Conservation (phyloP, 176 grass and related monocot species). For the Oryza rufipogon region DNA sequence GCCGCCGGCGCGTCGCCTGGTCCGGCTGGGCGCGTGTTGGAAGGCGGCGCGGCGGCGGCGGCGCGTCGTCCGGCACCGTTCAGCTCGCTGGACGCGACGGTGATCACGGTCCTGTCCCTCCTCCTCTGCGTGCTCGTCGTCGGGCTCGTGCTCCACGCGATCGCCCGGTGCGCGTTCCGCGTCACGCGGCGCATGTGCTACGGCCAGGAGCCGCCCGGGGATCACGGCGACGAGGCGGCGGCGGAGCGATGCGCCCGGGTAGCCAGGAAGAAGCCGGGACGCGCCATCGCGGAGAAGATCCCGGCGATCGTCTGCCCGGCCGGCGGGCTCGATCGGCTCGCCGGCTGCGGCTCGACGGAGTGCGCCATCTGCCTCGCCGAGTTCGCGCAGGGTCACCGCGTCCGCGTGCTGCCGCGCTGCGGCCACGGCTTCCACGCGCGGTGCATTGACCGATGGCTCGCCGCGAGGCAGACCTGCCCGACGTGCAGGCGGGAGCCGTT, state of each 20-base stretch:
- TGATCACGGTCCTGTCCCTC: constrained; percentile 66
- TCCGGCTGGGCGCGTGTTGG: background rate
- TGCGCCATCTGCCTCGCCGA: constrained; percentile 94
- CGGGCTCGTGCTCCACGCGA: constrained; percentile 46
- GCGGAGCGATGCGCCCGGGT: background rate
- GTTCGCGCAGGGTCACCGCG: constrained; percentile 70
- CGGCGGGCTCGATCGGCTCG: constrained; percentile 29
- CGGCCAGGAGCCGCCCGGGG: constrained; percentile 25
- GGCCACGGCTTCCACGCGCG: constrained; percentile 83
- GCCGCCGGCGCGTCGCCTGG: constrained; percentile 1
- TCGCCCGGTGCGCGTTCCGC: constrained; percentile 60
- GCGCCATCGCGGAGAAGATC: constrained; percentile 18
- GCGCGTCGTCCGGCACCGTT: constrained; percentile 26
- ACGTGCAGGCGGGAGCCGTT: constrained; percentile 81
- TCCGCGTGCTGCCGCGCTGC: constrained; percentile 77
- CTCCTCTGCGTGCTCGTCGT: constrained; percentile 64
- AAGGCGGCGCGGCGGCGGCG: background rate
- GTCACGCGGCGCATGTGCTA: constrained; percentile 53
- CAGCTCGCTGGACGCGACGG: constrained; percentile 55
- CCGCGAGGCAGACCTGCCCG: constrained; percentile 72
- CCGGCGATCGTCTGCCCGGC: constrained; percentile 52
- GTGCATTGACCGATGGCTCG: constrained; percentile 91
- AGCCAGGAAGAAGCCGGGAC: constrained; percentile 28
- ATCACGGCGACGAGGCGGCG: background rate
- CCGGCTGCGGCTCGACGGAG: constrained; percentile 63